These are phyloP conservation scores for Emergomyces africanus DNA, from an alignment of 2,329 filamentous ascomycete genomes.

Conservation along the genomic window DNA sequence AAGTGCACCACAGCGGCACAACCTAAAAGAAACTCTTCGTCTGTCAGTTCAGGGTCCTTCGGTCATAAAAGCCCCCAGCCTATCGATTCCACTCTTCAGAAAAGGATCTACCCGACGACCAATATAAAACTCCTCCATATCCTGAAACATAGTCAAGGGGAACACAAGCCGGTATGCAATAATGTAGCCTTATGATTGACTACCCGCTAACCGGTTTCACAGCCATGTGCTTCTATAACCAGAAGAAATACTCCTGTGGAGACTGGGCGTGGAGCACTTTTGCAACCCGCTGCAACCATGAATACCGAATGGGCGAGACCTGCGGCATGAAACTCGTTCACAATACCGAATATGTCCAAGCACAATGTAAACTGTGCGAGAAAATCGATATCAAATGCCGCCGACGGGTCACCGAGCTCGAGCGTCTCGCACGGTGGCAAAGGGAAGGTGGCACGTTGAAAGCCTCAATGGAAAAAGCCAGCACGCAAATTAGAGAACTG, in stretches of 20 bases:
- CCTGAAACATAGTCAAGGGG: constrained; percentile 23
- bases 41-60: constrained; percentile 13
- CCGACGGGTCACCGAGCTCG: constrained; percentile 58
- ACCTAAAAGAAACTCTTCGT: constrained; percentile 5
- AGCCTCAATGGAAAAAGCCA: constrained; percentile 53
- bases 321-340: constrained; percentile 88
- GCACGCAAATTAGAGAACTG: constrained; percentile 59
- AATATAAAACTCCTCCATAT: constrained; percentile 19
- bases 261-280: constrained; percentile 95
- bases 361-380: constrained; percentile 72
- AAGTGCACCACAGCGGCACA: constrained; percentile 15
- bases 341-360: constrained; percentile 49
- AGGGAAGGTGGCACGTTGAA: constrained; percentile 51
- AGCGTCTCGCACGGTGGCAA: constrained; percentile 65
- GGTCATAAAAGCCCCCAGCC: constrained; percentile 14
- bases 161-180: constrained; percentile 23
- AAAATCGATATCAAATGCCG: constrained; percentile 78
- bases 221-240: constrained; percentile 93
- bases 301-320: constrained; percentile 91
- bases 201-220: constrained; percentile 17
- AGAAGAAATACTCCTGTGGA: constrained; percentile 70
- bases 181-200: constrained; percentile 9
- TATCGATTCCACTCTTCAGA: constrained; percentile 18
- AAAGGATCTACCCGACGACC: constrained; percentile 13
- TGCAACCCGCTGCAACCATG: constrained; percentile 81